Percentiles rank a stretch among this genome's conserved stretches.
phyloP scores from a whole-genome alignment of 2,329 filamentous ascomycete species.

The Fusarium caatingaense region DNA sequence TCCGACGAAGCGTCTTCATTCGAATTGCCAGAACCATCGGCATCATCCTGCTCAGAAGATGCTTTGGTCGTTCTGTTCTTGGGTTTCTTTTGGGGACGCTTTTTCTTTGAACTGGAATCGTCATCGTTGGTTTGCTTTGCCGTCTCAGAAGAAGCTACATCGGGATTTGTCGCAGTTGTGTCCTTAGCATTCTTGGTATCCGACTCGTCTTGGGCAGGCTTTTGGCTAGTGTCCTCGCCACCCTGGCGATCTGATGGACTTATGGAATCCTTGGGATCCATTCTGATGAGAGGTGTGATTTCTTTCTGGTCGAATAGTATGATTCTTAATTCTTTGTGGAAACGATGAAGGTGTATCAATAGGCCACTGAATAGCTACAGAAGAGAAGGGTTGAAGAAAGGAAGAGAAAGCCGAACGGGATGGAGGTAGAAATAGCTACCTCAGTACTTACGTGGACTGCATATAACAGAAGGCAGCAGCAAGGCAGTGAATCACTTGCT shows the following conservation, averaged over 20 bases:
- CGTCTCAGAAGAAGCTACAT: slow-evolving; percentile 14
- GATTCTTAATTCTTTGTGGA: not conserved
- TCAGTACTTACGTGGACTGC: not conserved
- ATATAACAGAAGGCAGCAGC: not conserved
- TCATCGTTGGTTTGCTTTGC: slow-evolving; percentile 20
- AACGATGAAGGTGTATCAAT: not conserved
- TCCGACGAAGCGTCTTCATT: slow-evolving; percentile 29
- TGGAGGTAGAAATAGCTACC: not conserved
- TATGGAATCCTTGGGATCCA: slow-evolving; percentile 37
- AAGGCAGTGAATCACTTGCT: slow-evolving; percentile 10
- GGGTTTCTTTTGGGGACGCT: slow-evolving; percentile 25
- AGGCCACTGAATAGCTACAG: not conserved
- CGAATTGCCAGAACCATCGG: slow-evolving; percentile 22
- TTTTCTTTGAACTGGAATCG: slow-evolving; percentile 29
- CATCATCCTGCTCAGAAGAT: slow-evolving; percentile 13
- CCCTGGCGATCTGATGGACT: slow-evolving; percentile 36
- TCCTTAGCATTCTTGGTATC: slow-evolving; percentile 23
- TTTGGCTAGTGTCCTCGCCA: slow-evolving; percentile 26
- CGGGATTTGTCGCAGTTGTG: slow-evolving; percentile 13
- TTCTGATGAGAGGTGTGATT: not conserved
- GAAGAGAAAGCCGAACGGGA: not conserved
- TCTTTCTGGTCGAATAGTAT: too few relatives aligned
- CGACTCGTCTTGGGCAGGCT: slow-evolving; percentile 32
- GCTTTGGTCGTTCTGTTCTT: slow-evolving; percentile 9
- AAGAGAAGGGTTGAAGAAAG: not conserved